A percentile compares a stretch with the other conserved stretches of the same genome.
Conservation (phyloP, 2,329 filamentous ascomycete genomes). For the Cryphonectria radicalis region DNA sequence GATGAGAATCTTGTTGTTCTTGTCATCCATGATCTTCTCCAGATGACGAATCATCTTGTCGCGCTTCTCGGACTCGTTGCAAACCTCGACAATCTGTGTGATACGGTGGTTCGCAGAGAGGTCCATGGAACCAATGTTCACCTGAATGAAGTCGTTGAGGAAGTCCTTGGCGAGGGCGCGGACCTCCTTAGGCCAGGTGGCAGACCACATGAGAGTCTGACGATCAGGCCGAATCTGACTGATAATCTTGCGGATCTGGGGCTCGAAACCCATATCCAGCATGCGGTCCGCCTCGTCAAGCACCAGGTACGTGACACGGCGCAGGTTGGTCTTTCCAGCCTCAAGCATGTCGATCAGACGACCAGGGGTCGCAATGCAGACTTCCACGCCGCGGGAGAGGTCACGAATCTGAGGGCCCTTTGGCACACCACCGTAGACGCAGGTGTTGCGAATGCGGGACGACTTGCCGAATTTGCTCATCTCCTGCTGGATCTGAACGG, state of each 20-base stretch:
- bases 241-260: slow-evolving; percentile 98
- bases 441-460: slow-evolving; percentile 96
- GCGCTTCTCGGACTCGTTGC: slow-evolving; percentile 96
- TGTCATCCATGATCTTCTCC: slow-evolving; percentile 97
- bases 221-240: slow-evolving; percentile 96
- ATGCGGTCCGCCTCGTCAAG: slow-evolving; percentile 99
- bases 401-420: slow-evolving; percentile 97
- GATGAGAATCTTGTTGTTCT: slow-evolving; percentile 91
- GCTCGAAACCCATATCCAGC: slow-evolving; percentile 99
- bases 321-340: slow-evolving; percentile 96
- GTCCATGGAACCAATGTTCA: slow-evolving; percentile 97
- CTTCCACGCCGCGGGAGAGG: slow-evolving; percentile 91
- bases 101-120: slow-evolving; percentile 97
- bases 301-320: slow-evolving; percentile 95
- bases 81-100: slow-evolving; percentile 95
- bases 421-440: slow-evolving; percentile 98
- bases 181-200: slow-evolving; percentile 99
- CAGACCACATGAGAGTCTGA: slow-evolving; percentile 99
- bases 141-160: slow-evolving; percentile 95
- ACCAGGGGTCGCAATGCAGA: slow-evolving; percentile 96
- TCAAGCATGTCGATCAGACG: slow-evolving; percentile 99
- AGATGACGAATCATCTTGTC: slow-evolving; percentile 97
- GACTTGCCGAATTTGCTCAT: slow-evolving; percentile 99
- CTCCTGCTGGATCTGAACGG: slow-evolving; percentile 97
- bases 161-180: slow-evolving; percentile 89